phyloP scores from a whole-genome alignment of 208 protist genomes.

The Trypanosoma scelopori region DNA sequence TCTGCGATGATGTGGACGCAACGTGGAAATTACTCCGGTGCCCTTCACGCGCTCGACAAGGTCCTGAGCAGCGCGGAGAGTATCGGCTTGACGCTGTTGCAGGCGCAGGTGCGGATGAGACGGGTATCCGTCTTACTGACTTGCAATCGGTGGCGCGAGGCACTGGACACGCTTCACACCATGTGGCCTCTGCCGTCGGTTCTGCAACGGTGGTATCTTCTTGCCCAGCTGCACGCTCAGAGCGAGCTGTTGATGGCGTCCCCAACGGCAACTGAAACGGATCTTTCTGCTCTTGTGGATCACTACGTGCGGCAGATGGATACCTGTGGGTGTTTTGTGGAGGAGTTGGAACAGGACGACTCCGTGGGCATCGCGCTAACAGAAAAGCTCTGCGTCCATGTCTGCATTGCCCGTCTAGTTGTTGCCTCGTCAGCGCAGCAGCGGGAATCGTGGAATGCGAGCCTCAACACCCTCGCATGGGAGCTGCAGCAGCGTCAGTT shows the following conservation, averaged over 20 bases:
- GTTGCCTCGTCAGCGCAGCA: neutral
- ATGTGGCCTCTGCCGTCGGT: conserved; percentile 13
- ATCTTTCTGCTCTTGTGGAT: conserved; percentile 15
- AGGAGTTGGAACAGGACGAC: conserved; percentile 21
- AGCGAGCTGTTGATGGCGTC: conserved; percentile 20
- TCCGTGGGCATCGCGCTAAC: conserved; percentile 20
- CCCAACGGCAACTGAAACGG: conserved; percentile 4
- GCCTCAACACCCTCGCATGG: conserved; percentile 2
- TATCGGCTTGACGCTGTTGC: conserved; percentile 43
- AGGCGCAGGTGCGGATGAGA: conserved; percentile 1
- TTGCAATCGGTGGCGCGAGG: conserved; percentile 26
- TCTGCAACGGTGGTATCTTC: conserved; percentile 16
- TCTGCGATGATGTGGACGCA: conserved; percentile 38
- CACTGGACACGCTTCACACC: conserved; percentile 5
- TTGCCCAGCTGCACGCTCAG: conserved; percentile 20
- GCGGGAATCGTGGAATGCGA: conserved; percentile 11
- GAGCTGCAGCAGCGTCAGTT: conserved; percentile 17
- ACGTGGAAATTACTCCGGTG: conserved; percentile 36
- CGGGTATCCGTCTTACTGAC: conserved; percentile 22
- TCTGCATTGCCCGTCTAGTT: conserved; percentile 14
- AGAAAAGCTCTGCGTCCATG: conserved; percentile 27
- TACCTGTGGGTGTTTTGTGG: conserved; percentile 24
- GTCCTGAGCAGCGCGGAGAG: conserved; percentile 32
- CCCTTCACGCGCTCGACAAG: conserved; percentile 27
- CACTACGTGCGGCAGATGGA: conserved; percentile 18